Percentiles rank a stretch among this genome's conserved stretches.
Evolutionary conservation across 441 rosid species (phyloP).

Genomic region (Melastoma candidum): DNA sequence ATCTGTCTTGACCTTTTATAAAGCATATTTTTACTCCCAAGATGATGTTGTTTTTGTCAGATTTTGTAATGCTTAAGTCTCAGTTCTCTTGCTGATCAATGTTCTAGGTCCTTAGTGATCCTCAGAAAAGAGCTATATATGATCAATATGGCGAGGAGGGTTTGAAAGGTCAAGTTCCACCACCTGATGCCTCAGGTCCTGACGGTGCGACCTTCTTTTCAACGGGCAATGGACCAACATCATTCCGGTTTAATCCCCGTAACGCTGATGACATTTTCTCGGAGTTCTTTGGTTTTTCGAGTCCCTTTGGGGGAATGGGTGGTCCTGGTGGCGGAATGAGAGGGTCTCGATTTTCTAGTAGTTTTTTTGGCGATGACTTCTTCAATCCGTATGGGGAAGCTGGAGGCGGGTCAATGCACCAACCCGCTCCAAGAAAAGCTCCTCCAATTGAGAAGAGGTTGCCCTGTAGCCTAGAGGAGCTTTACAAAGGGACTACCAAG

Average conservation of each 20-base stretch:
- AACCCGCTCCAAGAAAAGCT: conserved; percentile 41
- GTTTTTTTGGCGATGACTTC: conserved; percentile 51
- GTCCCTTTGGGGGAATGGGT: conserved; percentile 10
- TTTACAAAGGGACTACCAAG: conserved; percentile 66
- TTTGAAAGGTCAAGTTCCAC: conserved; percentile 59
- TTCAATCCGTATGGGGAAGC: conserved; percentile 43
- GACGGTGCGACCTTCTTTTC: conserved; percentile 44
- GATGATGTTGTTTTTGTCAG: too few species aligned
- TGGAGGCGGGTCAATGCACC: conserved; percentile 39
- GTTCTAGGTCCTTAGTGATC: conserved; percentile 69
- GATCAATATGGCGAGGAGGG: conserved; percentile 90
- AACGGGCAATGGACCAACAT: conserved; percentile 15
- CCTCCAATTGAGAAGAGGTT: conserved; percentile 57
- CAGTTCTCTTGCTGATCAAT: too few species aligned
- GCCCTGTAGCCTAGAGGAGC: conserved; percentile 79
- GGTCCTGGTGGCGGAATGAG: conserved; percentile 32
- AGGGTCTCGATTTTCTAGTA: conserved; percentile 43
- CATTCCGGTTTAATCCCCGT: conserved; percentile 12
- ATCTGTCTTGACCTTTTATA: too few species aligned
- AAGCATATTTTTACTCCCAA: too few species aligned
- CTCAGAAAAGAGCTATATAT: conserved; percentile 61
- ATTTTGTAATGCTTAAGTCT: too few species aligned
- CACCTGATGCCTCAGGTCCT: conserved; percentile 51
- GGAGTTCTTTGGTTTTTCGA: conserved; percentile 14
- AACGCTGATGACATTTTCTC: conserved; percentile 12